A percentile compares a stretch with the other conserved stretches of the same genome.
Evolutionary conservation across 2,329 filamentous ascomycete genomes (phyloP).

Genomic region (Fusarium drepaniforme): DNA sequence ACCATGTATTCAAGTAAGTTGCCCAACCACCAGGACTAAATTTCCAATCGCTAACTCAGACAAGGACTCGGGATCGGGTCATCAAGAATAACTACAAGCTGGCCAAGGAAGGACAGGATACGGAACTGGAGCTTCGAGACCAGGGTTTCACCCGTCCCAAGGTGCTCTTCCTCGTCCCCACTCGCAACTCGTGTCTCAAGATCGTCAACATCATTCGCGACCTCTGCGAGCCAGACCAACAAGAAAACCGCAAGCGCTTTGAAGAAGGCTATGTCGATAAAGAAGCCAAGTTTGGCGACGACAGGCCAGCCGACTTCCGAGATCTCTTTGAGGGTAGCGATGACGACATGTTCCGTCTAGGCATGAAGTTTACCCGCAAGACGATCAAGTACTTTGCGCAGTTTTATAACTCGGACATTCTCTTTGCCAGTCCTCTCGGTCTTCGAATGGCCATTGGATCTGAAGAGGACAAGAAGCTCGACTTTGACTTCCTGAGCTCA

Average conservation of each 20-base stretch:
- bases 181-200: constrained; percentile 85
- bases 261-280: constrained; percentile 82
- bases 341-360: constrained; percentile 96
- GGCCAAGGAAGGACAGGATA: constrained; percentile 71
- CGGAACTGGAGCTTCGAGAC: constrained; percentile 83
- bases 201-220: constrained; percentile 82
- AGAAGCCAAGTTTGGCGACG: constrained; percentile 72
- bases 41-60: constrained; percentile 26
- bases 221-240: constrained; percentile 85
- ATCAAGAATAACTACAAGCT: constrained; percentile 92
- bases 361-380: constrained; percentile 97
- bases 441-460: constrained; percentile 91
- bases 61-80: constrained; percentile 85
- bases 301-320: constrained; percentile 87
- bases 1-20: constrained; percentile 87
- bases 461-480: constrained; percentile 72
- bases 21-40: background rate
- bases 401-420: constrained; percentile 97
- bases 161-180: constrained; percentile 90
- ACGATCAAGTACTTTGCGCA: constrained; percentile 94
- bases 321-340: constrained; percentile 95
- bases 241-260: constrained; percentile 95
- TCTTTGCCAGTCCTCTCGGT: constrained; percentile 90
- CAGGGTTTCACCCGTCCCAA: constrained; percentile 97
- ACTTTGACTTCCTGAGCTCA: constrained; percentile 93